Conservation (phyloP, 2,329 filamentous ascomycete genomes). For the Mariannaea sp. region DNA sequence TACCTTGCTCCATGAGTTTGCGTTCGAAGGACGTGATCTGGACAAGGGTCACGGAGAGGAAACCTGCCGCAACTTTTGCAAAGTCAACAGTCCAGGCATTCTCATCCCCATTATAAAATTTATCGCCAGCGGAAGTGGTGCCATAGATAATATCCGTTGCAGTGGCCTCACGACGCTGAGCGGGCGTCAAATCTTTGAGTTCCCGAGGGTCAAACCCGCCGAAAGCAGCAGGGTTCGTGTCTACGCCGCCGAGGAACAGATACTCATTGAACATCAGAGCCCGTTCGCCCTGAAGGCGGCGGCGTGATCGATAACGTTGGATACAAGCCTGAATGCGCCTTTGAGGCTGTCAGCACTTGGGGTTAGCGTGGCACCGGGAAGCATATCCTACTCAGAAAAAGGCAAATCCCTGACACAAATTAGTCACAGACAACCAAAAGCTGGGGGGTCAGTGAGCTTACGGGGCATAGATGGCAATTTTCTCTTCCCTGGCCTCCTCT, state of each 20-base stretch:
- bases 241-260: slow-evolving; percentile 81
- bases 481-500: slow-evolving; percentile 68
- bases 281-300: slow-evolving; percentile 70
- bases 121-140: slow-evolving; percentile 47
- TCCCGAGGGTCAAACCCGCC: slow-evolving; percentile 64
- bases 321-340: slow-evolving; percentile 87
- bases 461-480: slow-evolving; percentile 66
- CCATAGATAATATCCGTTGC: slow-evolving; percentile 64
- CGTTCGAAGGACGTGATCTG: slow-evolving; percentile 61
- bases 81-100: slow-evolving; percentile 83
- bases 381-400: slow-evolving; percentile 58
- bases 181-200: slow-evolving; percentile 56
- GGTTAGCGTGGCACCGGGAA: not conserved
- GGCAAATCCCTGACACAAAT: slow-evolving; percentile 48
- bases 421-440: not conserved
- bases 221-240: slow-evolving; percentile 62
- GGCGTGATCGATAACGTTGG: slow-evolving; percentile 76
- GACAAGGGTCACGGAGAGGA: slow-evolving; percentile 67
- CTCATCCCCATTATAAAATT: slow-evolving; percentile 56
- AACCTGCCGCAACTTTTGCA: slow-evolving; percentile 74
- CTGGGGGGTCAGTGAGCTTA: slow-evolving; percentile 40
- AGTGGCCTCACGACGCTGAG: slow-evolving; percentile 65
- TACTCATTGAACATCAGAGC: slow-evolving; percentile 76
- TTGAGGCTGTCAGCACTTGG: slow-evolving; percentile 21
- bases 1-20: slow-evolving; percentile 58